A percentile compares a stretch with the other conserved stretches of the same genome.
These are phyloP conservation scores for Verticillium tricorpus DNA, from an alignment of 2,329 filamentous ascomycete genomes.

Conservation along the genomic window DNA sequence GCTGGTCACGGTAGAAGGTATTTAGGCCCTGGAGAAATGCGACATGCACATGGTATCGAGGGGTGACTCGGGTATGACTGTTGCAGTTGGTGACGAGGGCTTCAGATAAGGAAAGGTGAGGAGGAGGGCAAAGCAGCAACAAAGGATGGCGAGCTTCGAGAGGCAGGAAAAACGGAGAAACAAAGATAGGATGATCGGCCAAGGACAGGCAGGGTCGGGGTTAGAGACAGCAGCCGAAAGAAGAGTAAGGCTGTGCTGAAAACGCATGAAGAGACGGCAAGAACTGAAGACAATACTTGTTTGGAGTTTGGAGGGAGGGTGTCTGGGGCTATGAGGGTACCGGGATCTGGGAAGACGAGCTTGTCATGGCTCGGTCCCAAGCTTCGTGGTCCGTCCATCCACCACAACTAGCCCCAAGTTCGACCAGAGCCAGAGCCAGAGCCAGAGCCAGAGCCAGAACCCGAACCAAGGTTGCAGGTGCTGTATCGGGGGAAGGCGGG, in stretches of 20 bases:
- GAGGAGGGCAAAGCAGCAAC: not conserved
- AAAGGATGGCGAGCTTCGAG: constrained; percentile 5
- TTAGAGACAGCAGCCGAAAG: constrained; percentile 7
- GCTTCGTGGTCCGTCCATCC: constrained; percentile 2
- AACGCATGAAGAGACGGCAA: constrained; percentile 24
- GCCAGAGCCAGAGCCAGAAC: not conserved
- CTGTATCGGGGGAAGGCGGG: constrained; percentile 13
- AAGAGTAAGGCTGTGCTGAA: constrained; percentile 23
- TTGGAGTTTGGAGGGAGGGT: constrained; percentile 16
- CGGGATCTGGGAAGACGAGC: constrained; percentile 15
- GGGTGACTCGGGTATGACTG: not conserved
- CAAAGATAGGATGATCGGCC: constrained; percentile 21
- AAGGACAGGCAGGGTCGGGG: constrained; percentile 12
- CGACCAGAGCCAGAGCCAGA: not conserved
- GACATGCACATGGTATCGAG: not conserved
- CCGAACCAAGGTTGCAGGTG: constrained; percentile 1
- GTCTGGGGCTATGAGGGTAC: constrained; percentile 17
- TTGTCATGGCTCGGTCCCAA: constrained; percentile 7
- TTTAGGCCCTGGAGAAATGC: not conserved
- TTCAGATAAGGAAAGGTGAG: not conserved
- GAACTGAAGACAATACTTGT: constrained; percentile 24
- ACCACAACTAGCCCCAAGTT: not conserved
- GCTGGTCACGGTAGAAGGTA: not conserved
- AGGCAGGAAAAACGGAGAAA: constrained; percentile 14
- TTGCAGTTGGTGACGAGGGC: not conserved